Conservation (phyloP, 192 early-diverging fungal genomes). For the Coemansia javaensis region DNA sequence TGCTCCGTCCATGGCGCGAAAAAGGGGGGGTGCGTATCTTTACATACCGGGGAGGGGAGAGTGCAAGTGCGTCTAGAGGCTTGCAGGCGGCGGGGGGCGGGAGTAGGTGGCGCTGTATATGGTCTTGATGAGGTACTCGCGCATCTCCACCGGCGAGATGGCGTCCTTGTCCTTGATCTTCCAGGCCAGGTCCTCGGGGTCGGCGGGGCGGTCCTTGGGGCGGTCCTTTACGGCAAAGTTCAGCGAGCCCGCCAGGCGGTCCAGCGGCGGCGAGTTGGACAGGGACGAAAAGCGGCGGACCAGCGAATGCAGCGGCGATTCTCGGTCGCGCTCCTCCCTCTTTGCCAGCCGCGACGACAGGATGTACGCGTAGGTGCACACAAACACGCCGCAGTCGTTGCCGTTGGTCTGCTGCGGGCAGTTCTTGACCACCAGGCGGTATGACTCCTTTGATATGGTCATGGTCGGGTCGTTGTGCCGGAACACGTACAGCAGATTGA, state of each 20-base stretch:
- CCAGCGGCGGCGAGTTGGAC: slow-evolving; percentile 6
- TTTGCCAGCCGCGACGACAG: slow-evolving; percentile 25
- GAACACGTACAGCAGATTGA: slow-evolving; percentile 43
- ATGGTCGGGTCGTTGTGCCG: slow-evolving; percentile 36
- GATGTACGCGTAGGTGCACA: slow-evolving; percentile 44
- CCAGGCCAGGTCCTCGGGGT: slow-evolving; percentile 23
- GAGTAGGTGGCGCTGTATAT: slow-evolving; percentile 25
- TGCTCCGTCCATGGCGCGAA: no score
- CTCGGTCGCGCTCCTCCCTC: slow-evolving; percentile 1
- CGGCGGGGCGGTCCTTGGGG: not conserved
- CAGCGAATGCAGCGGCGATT: slow-evolving; percentile 14
- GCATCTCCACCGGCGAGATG: slow-evolving; percentile 29
- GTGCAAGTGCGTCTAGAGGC: no score
- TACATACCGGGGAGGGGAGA: no score
- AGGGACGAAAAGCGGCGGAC: slow-evolving; percentile 15
- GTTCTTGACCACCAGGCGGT: slow-evolving; percentile 42
- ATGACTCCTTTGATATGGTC: slow-evolving; percentile 41
- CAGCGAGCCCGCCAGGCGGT: slow-evolving; percentile 5
- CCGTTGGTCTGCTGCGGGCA: slow-evolving; percentile 46
- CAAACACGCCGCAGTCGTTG: slow-evolving; percentile 44
- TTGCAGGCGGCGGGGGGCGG: slow-evolving; percentile 7
- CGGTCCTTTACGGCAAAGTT: slow-evolving; percentile 15
- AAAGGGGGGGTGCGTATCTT: no score
- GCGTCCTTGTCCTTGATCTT: slow-evolving; percentile 47
- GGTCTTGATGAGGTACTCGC: slow-evolving; percentile 25